phyloP scores from a whole-genome alignment of 2,329 filamentous ascomycete genomes.

The Cercospora berteroae region DNA sequence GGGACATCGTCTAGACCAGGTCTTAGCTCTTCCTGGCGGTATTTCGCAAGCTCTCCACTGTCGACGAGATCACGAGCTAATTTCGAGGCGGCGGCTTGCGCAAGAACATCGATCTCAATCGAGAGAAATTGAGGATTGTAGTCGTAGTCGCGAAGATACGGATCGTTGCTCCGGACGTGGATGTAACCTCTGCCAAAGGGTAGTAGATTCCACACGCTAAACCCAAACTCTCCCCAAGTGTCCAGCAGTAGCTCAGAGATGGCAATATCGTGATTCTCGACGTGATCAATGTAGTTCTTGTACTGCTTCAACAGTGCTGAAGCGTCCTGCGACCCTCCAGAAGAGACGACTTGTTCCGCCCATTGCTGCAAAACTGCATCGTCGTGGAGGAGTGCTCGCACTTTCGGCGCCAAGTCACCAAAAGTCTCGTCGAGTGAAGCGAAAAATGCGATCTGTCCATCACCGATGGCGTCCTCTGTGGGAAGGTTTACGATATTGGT shows the following conservation, averaged over 20 bases:
- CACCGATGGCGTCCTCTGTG: neutral
- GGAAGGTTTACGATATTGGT: neutral
- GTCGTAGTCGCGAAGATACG: neutral
- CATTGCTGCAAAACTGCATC: neutral
- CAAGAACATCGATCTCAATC: neutral
- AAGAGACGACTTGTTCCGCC: neutral
- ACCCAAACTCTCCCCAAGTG: neutral
- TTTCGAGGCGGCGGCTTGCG: neutral
- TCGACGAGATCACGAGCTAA: neutral
- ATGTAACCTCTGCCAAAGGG: neutral
- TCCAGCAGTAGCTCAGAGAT: neutral
- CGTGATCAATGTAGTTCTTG: neutral
- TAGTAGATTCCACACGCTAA: neutral
- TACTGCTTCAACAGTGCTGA: neutral
- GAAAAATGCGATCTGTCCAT: neutral
- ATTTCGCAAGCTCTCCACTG: neutral
- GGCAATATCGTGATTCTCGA: neutral
- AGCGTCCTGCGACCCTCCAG: neutral
- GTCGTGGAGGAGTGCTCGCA: neutral
- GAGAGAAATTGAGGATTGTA: neutral
- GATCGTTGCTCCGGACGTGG: neutral
- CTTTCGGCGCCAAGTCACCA: neutral
- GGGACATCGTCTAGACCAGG: neutral
- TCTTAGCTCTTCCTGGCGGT: neutral
- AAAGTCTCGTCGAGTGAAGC: neutral